Percentiles rank a stretch among this genome's conserved stretches.
Conservation (phyloP, 2,329 filamentous ascomycete species). For the Salinomyces thailandicus region DNA sequence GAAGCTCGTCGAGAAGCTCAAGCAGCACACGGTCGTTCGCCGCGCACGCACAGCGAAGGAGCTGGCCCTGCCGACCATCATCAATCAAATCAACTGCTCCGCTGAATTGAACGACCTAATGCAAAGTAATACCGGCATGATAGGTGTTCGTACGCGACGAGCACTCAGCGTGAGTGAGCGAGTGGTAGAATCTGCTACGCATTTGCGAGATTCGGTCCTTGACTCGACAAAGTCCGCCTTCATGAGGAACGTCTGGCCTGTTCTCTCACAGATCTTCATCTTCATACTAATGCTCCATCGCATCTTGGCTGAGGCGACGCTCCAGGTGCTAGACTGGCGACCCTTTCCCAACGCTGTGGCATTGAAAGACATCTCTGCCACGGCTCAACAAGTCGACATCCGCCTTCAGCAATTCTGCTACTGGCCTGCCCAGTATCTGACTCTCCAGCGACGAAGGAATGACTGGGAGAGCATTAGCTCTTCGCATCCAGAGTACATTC, state of each 20-base stretch:
- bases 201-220: constrained; percentile 65
- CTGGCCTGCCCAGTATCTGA: constrained; percentile 95
- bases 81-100: constrained; percentile 93
- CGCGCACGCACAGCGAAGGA: constrained; percentile 74
- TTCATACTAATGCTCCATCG: constrained; percentile 69
- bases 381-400: constrained; percentile 94
- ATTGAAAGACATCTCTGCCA: constrained; percentile 90
- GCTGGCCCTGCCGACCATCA: constrained; percentile 63
- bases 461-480: constrained; percentile 95
- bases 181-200: constrained; percentile 85
- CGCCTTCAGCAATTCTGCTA: constrained; percentile 97
- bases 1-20: constrained; percentile 72
- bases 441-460: constrained; percentile 73
- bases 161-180: constrained; percentile 87
- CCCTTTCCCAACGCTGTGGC: constrained; percentile 67
- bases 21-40: constrained; percentile 72
- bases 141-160: constrained; percentile 71
- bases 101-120: constrained; percentile 78
- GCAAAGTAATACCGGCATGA: constrained; percentile 78
- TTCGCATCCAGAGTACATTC: constrained; percentile 93
- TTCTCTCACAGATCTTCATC: constrained; percentile 62
- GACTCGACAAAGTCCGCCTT: constrained; percentile 60
- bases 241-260: constrained; percentile 65
- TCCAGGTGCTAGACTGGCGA: constrained; percentile 76
- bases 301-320: constrained; percentile 64